Evolutionary conservation across 139 green algal species (phyloP).

Genomic region (Eudorina sp.): DNA sequence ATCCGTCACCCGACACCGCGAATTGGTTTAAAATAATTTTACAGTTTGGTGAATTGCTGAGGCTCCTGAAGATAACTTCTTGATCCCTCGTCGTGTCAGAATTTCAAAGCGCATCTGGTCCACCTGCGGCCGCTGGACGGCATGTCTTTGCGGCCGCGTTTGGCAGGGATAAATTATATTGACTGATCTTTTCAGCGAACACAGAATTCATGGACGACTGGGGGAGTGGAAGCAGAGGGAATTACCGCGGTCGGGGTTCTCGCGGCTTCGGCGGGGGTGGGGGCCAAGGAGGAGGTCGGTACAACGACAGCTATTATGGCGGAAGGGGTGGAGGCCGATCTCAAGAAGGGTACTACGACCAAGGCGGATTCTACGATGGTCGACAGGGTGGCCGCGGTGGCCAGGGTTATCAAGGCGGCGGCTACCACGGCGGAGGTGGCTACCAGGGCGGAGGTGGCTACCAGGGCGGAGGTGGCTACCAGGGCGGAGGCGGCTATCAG

Average conservation of each 20-base stretch:
- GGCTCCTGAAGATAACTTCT: neutral
- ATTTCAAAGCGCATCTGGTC: neutral
- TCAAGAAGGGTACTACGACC: too few relatives aligned
- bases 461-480: neutral
- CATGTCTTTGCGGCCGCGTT: conserved; percentile 38
- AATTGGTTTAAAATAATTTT: too few relatives aligned
- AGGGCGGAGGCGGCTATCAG: conserved; percentile 34
- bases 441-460: neutral
- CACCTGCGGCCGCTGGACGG: conserved; percentile 27
- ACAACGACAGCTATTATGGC: conserved; percentile 3
- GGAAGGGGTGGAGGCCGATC: conserved; percentile 29
- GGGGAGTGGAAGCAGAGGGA: neutral
- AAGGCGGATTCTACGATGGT: conserved; percentile 30
- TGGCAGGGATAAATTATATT: neutral
- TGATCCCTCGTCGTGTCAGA: neutral
- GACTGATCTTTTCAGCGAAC: neutral
- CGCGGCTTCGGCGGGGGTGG: conserved; percentile 21
- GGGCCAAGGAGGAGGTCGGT: too few relatives aligned
- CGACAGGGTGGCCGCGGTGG: neutral
- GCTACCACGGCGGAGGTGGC: neutral
- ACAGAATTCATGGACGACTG: conserved; percentile 8
- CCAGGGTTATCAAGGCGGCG: neutral
- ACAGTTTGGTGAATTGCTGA: too few relatives aligned
- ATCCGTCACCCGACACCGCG: too few relatives aligned
- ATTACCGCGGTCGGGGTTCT: neutral